Percentiles rank a stretch among this genome's conserved stretches.
These are phyloP conservation scores for Alectoria sarmentosa DNA, from an alignment of 495 filamentous ascomycete genomes.

Conservation along the genomic window DNA sequence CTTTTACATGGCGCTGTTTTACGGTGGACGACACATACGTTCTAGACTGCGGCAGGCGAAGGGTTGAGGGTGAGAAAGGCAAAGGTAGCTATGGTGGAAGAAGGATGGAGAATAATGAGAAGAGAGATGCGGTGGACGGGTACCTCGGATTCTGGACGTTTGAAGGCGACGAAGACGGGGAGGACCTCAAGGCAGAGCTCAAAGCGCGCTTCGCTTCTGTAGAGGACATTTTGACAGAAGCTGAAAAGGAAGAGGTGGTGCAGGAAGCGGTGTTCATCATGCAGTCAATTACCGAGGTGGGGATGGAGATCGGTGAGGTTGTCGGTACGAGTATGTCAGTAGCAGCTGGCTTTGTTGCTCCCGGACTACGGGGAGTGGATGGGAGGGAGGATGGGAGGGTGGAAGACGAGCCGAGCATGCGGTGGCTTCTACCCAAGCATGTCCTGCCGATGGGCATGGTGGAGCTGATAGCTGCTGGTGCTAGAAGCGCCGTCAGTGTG, in stretches of 20 bases:
- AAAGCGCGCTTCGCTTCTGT: slow-evolving; percentile 31
- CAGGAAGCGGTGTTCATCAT: slow-evolving; percentile 42
- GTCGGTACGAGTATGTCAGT: neutral
- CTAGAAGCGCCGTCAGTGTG: neutral
- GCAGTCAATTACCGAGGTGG: slow-evolving; percentile 31
- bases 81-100: neutral
- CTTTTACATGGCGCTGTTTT: slow-evolving; percentile 55
- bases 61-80: slow-evolving; percentile 37
- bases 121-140: slow-evolving; percentile 29
- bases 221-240: slow-evolving; percentile 35
- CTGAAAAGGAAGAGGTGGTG: slow-evolving; percentile 43
- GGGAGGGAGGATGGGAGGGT: neutral
- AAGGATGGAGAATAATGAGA: slow-evolving; percentile 31
- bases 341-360: neutral
- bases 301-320: slow-evolving; percentile 34
- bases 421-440: slow-evolving; percentile 13
- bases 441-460: slow-evolving; percentile 15
- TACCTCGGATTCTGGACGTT: slow-evolving; percentile 36
- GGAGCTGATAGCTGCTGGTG: slow-evolving; percentile 12
- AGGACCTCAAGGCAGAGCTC: slow-evolving; percentile 25
- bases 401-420: neutral
- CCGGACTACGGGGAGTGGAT: neutral
- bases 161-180: slow-evolving; percentile 25
- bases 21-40: slow-evolving; percentile 49
- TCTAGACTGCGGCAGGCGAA: slow-evolving; percentile 36